A percentile compares a stretch with the other conserved stretches of the same genome.
phyloP scores from a whole-genome alignment of 306 rosid genomes.

The Ormosia semicastrata region DNA sequence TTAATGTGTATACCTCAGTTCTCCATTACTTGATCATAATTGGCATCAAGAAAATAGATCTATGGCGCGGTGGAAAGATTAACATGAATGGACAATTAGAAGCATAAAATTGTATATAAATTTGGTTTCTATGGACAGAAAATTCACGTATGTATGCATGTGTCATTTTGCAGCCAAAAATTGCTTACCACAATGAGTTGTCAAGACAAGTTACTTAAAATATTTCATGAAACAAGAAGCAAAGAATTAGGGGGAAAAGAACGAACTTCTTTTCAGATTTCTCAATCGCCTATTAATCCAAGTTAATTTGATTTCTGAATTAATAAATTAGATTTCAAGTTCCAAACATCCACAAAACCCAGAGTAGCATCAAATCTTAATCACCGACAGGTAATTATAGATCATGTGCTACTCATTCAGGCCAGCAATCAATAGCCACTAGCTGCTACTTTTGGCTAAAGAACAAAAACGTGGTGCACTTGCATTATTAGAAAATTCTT shows the following conservation, averaged over 20 bases:
- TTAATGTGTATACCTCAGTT: not conserved
- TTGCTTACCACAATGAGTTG: too few relatives aligned
- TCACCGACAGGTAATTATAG: not conserved
- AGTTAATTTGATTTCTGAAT: not conserved
- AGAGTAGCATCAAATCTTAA: not conserved
- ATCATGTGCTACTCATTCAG: too few relatives aligned
- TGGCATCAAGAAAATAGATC: not conserved
- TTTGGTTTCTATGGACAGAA: too few relatives aligned
- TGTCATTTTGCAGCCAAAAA: not conserved
- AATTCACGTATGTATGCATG: not conserved
- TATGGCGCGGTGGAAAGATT: not conserved
- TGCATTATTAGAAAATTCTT: not conserved
- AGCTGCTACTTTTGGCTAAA: too few relatives aligned
- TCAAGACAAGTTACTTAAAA: too few relatives aligned
- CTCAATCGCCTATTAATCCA: not conserved
- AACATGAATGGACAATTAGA: not conserved
- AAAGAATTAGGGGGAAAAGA: too few relatives aligned
- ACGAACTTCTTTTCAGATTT: too few relatives aligned
- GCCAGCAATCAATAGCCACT: not conserved
- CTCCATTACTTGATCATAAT: not conserved
- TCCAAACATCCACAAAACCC: not conserved
- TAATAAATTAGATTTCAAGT: not conserved
- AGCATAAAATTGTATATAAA: too few relatives aligned
- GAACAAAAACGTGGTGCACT: not conserved
- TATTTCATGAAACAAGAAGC: too few relatives aligned